These are phyloP conservation scores for Lathyrus sativus DNA, from an alignment of 306 rosid genomes.

Conservation along the genomic window DNA sequence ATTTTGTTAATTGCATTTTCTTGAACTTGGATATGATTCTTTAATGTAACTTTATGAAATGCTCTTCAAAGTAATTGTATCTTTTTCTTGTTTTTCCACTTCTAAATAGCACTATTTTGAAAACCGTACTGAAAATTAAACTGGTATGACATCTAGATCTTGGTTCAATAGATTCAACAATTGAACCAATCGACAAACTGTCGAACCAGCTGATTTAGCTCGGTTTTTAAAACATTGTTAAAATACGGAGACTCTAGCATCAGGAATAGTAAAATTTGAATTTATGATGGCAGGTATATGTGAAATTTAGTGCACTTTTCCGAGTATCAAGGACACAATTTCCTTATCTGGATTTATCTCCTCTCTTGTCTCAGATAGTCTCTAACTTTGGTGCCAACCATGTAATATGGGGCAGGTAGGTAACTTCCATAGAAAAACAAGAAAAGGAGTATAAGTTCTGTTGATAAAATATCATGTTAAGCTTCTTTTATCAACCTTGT, in stretches of 20 bases:
- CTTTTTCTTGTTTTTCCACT: background rate
- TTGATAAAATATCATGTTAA: constrained; percentile 7
- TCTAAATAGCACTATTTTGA: too few relatives aligned
- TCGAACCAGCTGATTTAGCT: too few relatives aligned
- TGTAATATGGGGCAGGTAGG: constrained; percentile 97
- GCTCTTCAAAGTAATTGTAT: background rate
- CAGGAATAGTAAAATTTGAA: constrained; percentile 17
- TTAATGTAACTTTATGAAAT: background rate
- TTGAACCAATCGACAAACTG: too few relatives aligned
- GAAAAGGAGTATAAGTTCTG: background rate
- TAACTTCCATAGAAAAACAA: constrained; percentile 20
- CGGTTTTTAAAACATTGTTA: too few relatives aligned
- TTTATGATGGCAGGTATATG: constrained; percentile 59
- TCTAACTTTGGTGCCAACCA: constrained; percentile 77
- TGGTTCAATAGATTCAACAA: too few relatives aligned
- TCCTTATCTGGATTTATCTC: constrained; percentile 69
- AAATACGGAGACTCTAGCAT: background rate
- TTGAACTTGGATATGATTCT: constrained; percentile 12
- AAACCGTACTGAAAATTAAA: too few relatives aligned
- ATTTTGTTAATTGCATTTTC: background rate
- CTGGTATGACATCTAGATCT: too few relatives aligned
- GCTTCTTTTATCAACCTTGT: background rate
- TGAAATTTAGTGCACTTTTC: constrained; percentile 85
- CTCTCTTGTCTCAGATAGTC: constrained; percentile 57
- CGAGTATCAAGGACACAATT: constrained; percentile 73